Evolutionary conservation across 2,329 filamentous ascomycete species (phyloP), one percentile per base, ranked within the genome.

Genomic region (Stagonosporopsis cucurbitacearum): DNA sequence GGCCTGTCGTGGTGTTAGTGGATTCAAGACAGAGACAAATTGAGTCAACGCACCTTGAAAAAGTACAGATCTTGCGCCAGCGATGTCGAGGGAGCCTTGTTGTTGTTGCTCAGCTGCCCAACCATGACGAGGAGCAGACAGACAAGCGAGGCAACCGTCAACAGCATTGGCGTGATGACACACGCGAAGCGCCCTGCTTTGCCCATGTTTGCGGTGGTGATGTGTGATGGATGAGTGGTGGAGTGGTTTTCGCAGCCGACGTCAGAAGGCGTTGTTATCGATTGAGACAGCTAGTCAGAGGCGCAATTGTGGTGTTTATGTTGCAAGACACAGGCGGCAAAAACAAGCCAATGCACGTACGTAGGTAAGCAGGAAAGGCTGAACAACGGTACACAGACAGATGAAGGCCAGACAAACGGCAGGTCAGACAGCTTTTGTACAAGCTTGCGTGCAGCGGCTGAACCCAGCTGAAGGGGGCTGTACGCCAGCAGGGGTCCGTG

Each of bases 91-190:
- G 66, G 66, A 51, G 62, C 58, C 32, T 63, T 60, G 56, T 62
- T 63, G 44, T 58, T 60, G 58, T 81, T 79, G 63, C 81, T 81
- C 57, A 82, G 82, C 64, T 84, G 84, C 32, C 84, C 84, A 46
- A 86, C 64, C 60, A 84, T 82, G 48, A 88, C 80, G 35, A 88
- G 71, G 43, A 84, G 68, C 50, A 87, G 75, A 66, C 89, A 89
- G 68, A 95, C 79, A 68, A 97, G 81, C 56, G 90, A 88, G 61
- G 84, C 89, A 67, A 95, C 79, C 19, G 91, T 94, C 70, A 96
- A 84, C 62, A 86, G 81, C 78, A 96, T 92, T 58, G 94, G 94
- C 80, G 92, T 81, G 78, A 90, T 85, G 78, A 98, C 95, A 79
- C 92, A 97, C 75, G 90, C 81, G 69, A 94, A 86, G 72, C 94